These are phyloP conservation scores for Hirsutella thompsonii DNA, from an alignment of 2,329 filamentous ascomycete species.

Conservation along the genomic window DNA sequence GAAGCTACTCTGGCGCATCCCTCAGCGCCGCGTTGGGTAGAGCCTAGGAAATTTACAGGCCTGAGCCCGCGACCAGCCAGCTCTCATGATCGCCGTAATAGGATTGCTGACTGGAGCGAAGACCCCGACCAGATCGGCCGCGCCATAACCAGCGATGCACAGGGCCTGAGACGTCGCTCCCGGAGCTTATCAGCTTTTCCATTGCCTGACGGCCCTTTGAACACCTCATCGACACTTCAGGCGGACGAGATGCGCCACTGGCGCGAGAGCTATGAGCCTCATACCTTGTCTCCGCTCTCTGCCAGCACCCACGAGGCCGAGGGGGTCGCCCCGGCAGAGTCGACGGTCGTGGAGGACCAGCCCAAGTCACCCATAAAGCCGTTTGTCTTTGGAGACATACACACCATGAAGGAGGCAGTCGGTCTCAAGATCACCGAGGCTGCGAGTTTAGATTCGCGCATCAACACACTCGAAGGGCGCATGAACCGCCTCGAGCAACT, in stretches of 20 bases:
- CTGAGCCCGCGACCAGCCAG: slow-evolving; percentile 51
- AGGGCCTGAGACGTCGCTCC: slow-evolving; percentile 38
- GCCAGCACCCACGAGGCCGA: slow-evolving; percentile 28
- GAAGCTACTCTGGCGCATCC: slow-evolving; percentile 1
- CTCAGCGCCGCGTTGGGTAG: slow-evolving; percentile 14
- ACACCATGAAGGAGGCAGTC: slow-evolving; percentile 30
- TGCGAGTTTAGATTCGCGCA: slow-evolving; percentile 38
- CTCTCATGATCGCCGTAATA: slow-evolving; percentile 37
- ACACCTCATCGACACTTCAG: slow-evolving; percentile 30
- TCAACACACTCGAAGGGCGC: slow-evolving; percentile 36
- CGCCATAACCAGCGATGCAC: slow-evolving; percentile 44
- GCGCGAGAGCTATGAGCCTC: slow-evolving; percentile 45
- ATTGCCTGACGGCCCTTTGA: slow-evolving; percentile 19
- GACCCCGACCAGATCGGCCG: slow-evolving; percentile 46
- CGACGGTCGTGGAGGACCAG: slow-evolving; percentile 16
- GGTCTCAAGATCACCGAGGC: slow-evolving; percentile 46
- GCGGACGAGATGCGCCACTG: slow-evolving; percentile 54
- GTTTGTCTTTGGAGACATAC: slow-evolving; percentile 40
- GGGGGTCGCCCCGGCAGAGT: slow-evolving; percentile 9
- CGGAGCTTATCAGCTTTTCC: slow-evolving; percentile 45
- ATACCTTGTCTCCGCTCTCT: slow-evolving; percentile 37
- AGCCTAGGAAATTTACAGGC: slow-evolving; percentile 33
- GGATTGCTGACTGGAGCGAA: slow-evolving; percentile 21
- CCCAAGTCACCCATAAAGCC: slow-evolving; percentile 31
- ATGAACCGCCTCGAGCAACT: slow-evolving; percentile 40